Base-by-base conservation (phyloP, 2,329 filamentous ascomycete species). In the Chlorencoelia australis region DNA sequence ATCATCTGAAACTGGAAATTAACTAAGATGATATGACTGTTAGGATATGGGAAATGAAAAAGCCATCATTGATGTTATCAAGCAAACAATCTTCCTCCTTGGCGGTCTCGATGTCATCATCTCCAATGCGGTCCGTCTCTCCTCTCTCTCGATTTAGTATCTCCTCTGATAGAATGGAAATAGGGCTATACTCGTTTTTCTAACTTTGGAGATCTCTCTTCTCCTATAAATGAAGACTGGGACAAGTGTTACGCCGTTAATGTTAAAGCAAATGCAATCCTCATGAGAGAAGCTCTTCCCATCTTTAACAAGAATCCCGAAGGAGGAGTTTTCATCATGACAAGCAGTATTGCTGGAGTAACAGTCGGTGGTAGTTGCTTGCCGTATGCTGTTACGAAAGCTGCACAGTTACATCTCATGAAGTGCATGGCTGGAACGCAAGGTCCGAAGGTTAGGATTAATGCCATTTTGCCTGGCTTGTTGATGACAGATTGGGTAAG, bases 51-150 rank as follows among this genome's bases (percentile, higher is more conserved):
- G 70, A 16, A 57, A 63, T 3, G 63, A 71, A 38, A 58, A 56
- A 7, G 75, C 77, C 30, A 75, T 73, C 43, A 58, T 62, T 30
- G 61, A 61, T 3, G 59, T 66, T 1, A 67, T 82, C 4, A 59
- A 69, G 38, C 62, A 72, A 28, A 67, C 72, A 2, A 66, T 74
- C 41, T 59, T 67, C 35, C 56, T 61, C 15, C 57, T 82, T 15
- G 76, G 75, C 3, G 76, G 78, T 0, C 52, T 83, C 19, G 78
- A 82, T 57, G 62, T 81, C 37, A 63, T 82, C 16, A 65, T 81
- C 44, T 73, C 73, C 8, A 82, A 82, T 56, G 76, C 77, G 13
- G 71, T 75, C 50, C 30, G 65, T 56, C 17, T 33, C 17, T 18
- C 33, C 25, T 18, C 14, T n/a, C 15, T 13, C 27, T 8, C 7